Evolutionary conservation across 164 flowering plant species (phyloP), one percentile per base, ranked within the genome.

Genomic region (Stephania japonica): DNA sequence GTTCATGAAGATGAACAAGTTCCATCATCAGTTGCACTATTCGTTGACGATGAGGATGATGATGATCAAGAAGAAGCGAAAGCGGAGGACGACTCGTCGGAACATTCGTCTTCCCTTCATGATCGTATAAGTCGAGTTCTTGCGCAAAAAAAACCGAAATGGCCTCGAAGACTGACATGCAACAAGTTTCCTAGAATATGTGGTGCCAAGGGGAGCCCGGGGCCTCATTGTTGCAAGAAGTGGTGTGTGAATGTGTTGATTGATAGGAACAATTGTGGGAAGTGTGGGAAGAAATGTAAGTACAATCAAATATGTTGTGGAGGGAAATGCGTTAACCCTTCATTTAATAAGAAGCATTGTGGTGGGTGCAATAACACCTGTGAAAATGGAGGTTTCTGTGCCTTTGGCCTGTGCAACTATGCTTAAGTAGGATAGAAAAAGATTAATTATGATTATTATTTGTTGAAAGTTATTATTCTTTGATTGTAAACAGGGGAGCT

Each of bases 261-360:
- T 16, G 79, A 79, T 26, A 41, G 73, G 4, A 42, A 56, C 13
- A 73, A 79, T 63, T 79, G 81, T 25, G 74, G 81, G 25, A 32
- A 21, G 68, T 76, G 81, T 67, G 76, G 81, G 71, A 69, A 73
- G 27, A 79, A 70, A 59, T 79, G 81, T 64, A 76, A 66, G 72
- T 72, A 65, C 67, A 50, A 42, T 4, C 74, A 76, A 53, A 65
- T 71, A 4, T 79, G 81, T 42, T 79, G 81, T 18, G 26, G 47
- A 56, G 81, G 78, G 6, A 69, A 76, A 23, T 76, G 79, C 13
- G 64, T 76, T 10, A 75, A 79, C 43, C 78, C 70, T 10, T 65
- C 65, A 8, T 73, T 25, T 42, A 41, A 76, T 63, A 24, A 23
- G 59, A 10, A 27, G 16, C 71, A 79, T 43, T 76, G 81, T 7